Percentiles rank a stretch among this genome's conserved stretches.
Conservation (phyloP, 1,139 yeast genomes). For the Kodamaea sp. region DNA sequence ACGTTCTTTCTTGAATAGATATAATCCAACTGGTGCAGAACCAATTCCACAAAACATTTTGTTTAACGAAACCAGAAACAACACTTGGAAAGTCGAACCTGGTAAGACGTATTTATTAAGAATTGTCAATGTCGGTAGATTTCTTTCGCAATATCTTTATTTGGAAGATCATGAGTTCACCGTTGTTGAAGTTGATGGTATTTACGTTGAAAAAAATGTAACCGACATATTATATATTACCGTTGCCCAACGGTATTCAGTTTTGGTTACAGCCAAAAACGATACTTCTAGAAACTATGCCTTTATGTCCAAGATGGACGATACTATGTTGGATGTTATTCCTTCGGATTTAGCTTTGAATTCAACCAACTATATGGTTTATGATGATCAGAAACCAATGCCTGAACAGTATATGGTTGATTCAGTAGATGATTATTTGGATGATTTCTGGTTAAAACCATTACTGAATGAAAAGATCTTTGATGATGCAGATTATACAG, state of each 20-base stretch:
- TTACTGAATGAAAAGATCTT: constrained; percentile 44
- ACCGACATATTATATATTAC: constrained; percentile 62
- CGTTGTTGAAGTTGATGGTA: constrained; percentile 82
- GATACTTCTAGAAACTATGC: constrained; percentile 62
- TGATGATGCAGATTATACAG: constrained; percentile 63
- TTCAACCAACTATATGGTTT: constrained; percentile 68
- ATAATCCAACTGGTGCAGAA: constrained; percentile 95
- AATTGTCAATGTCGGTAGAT: constrained; percentile 79
- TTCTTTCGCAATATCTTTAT: constrained; percentile 79
- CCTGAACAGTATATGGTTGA: constrained; percentile 31
- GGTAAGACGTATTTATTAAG: constrained; percentile 77
- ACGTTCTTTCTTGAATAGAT: constrained; percentile 56
- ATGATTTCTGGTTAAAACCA: constrained; percentile 68
- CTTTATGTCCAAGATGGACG: constrained; percentile 73
- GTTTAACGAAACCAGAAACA: constrained; percentile 73
- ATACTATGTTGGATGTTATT: constrained; percentile 69
- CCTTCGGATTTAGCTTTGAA: constrained; percentile 64
- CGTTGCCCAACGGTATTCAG: constrained; percentile 76
- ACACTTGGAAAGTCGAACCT: constrained; percentile 69
- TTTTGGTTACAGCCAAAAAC: constrained; percentile 67
- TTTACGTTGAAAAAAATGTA: constrained; percentile 61
- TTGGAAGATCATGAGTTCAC: constrained; percentile 81
- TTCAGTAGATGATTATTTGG: constrained; percentile 44
- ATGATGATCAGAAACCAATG: constrained; percentile 38
- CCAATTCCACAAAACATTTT: constrained; percentile 82